Conservation (phyloP, 2,329 filamentous ascomycete species). For the Talaromyces islandicus region DNA sequence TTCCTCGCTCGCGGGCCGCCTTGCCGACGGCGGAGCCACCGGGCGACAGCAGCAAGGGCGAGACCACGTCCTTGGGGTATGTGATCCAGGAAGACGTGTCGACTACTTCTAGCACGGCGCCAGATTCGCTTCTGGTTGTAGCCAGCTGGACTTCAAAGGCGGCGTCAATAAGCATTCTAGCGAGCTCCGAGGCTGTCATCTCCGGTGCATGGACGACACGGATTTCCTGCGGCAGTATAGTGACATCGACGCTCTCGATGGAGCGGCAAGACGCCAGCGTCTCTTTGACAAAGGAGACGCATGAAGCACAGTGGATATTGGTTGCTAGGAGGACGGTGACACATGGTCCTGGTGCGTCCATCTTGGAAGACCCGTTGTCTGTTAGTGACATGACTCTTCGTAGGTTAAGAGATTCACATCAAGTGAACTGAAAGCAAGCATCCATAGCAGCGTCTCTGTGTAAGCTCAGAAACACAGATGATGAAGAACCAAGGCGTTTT, state of each 20-base stretch:
- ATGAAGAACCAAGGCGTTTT: background rate
- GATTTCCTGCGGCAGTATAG: slow-evolving; percentile 39
- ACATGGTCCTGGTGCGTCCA: background rate
- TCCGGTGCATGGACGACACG: slow-evolving; percentile 32
- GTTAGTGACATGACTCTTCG: background rate
- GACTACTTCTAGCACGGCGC: slow-evolving; percentile 25
- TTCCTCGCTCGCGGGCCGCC: background rate
- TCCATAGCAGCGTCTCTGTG: background rate
- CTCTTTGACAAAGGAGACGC: slow-evolving; percentile 40
- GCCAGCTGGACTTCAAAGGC: slow-evolving; percentile 44
- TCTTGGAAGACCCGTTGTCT: background rate
- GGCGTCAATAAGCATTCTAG: slow-evolving; percentile 34
- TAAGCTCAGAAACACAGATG: background rate
- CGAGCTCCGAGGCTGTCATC: slow-evolving; percentile 27
- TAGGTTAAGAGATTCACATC: background rate
- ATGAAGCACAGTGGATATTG: slow-evolving; percentile 46
- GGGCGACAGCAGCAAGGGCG: background rate
- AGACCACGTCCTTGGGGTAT: slow-evolving; percentile 1
- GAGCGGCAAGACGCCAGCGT: slow-evolving; percentile 33
- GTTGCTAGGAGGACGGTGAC: slow-evolving; percentile 39
- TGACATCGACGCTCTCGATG: slow-evolving; percentile 34
- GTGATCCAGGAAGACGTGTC: slow-evolving; percentile 22
- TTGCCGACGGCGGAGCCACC: background rate
- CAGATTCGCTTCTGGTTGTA: slow-evolving; percentile 31
- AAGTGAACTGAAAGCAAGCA: background rate